Evolutionary conservation across 2,329 filamentous ascomycete genomes (phyloP).

Genomic region (Gyromitra esculenta): DNA sequence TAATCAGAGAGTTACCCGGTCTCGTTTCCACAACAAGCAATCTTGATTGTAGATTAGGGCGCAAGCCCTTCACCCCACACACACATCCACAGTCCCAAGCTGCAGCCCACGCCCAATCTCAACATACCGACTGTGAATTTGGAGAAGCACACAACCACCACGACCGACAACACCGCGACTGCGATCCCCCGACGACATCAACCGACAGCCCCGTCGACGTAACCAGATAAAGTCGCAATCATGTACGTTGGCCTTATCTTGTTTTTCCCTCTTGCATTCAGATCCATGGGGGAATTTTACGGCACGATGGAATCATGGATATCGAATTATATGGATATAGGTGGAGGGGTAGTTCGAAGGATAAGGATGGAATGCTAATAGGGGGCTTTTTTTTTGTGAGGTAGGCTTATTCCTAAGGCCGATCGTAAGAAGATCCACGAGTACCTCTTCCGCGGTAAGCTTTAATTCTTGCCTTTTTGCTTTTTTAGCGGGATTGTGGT

Average conservation of each 20-base stretch:
- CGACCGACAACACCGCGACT: constrained; percentile 45
- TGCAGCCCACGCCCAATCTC: constrained; percentile 37
- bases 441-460: constrained; percentile 92
- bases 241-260: constrained; percentile 61
- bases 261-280: constrained; percentile 28
- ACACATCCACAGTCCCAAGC: constrained; percentile 49
- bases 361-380: constrained; percentile 23
- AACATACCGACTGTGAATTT: constrained; percentile 33
- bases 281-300: constrained; percentile 4
- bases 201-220: constrained; percentile 61
- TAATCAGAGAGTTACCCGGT: not conserved
- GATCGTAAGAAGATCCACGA: constrained; percentile 99
- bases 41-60: constrained; percentile 26
- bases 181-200: constrained; percentile 41
- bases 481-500: not conserved
- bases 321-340: not conserved
- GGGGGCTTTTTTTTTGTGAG: constrained; percentile 4
- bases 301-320: not conserved
- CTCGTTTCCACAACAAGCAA: not conserved
- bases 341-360: not conserved
- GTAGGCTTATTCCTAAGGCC: constrained; percentile 98
- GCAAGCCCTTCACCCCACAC: constrained; percentile 39
- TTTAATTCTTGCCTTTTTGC: constrained; percentile 22
- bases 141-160: constrained; percentile 43
- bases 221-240: constrained; percentile 66